Evolutionary conservation across 2,329 filamentous ascomycete genomes (phyloP), one percentile per base, ranked within the genome.

Genomic region (Hansfordia pulvinata): DNA sequence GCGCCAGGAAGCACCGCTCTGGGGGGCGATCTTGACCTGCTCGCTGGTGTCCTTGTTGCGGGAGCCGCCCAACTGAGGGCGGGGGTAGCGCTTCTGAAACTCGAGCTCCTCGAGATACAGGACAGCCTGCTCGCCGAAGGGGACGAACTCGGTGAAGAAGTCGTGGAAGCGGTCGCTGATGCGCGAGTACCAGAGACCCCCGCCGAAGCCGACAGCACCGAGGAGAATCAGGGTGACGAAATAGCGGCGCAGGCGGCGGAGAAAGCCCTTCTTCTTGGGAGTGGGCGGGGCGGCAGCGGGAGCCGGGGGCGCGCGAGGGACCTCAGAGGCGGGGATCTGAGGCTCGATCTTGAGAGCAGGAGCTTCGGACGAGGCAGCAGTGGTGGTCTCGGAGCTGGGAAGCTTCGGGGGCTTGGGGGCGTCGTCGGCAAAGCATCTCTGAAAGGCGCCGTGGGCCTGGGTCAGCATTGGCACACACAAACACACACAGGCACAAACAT

Each of bases 81-180:
- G 60, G 40, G 57, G 69, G 60, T 93, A 94, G 31, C 82, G 76
- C 55, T 79, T 85, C 49, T 79, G 74, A 61, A 93, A 94, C 46
- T 94, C 85, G 39, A 79, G 72, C 58, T 98, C 90, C 56, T 98
- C 90, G 27, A 98, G 76, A 58, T 93, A 96, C 15, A 93, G 72
- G 23, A 98, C 88, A 11, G 80, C 80, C 49, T 93, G 83, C 58
- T 98, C 90, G 44, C 86, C 90, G 40, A 81, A 93, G 13, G 90
- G 90, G 11, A 98, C 59, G 53, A 88, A 98, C 58, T 94, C 86
- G 43, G 86, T 96, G 59, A 98, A 98, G 63, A 94, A 90, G 55
- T 98, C 90, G 58, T 98, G 88, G 69, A 96, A 98, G 58, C 84
- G 93, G 62, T 98, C 90, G 47, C 79, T 93, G 54, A 90, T 69